These are phyloP conservation scores for Ogataea pignaliae DNA, from an alignment of 805 yeast species.

Conservation along the genomic window DNA sequence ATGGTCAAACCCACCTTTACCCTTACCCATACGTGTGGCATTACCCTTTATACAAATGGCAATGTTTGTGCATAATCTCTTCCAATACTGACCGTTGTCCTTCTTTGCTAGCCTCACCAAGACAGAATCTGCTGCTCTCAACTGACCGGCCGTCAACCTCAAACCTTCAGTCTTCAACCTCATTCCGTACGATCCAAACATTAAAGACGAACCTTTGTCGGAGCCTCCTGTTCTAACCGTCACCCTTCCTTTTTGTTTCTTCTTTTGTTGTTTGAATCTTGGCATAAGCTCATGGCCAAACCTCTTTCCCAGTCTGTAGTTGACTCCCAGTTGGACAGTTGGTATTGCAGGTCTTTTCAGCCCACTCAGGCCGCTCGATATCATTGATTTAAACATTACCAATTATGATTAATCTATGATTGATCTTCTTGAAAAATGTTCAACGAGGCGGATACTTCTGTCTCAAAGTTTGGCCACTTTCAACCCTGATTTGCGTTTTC, in stretches of 20 bases:
- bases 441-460: no score
- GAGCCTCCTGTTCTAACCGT: conserved; percentile 95
- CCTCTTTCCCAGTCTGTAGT: conserved; percentile 30
- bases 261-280: conserved; percentile 58
- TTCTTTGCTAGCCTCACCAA: conserved; percentile 82
- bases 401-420: no score
- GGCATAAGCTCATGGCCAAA: conserved; percentile 75
- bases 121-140: conserved; percentile 86
- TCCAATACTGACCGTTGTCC: conserved; percentile 66
- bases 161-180: conserved; percentile 86
- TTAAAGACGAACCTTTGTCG: conserved; percentile 75
- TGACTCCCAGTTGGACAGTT: conserved; percentile 4
- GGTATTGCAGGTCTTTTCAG: conserved; percentile 1
- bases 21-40: conserved; percentile 99
- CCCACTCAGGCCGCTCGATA: no score
- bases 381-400: no score
- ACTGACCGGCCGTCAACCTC: conserved; percentile 79
- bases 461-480: no score
- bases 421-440: no score
- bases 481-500: no score
- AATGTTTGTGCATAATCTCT: conserved; percentile 76
- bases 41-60: conserved; percentile 97
- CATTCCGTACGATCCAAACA: conserved; percentile 80
- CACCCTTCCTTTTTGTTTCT: conserved; percentile 91
- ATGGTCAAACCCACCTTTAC: conserved; percentile 95